These are phyloP conservation scores for Micractinium sp. DNA, from an alignment of 139 green algal genomes.

Conservation along the genomic window DNA sequence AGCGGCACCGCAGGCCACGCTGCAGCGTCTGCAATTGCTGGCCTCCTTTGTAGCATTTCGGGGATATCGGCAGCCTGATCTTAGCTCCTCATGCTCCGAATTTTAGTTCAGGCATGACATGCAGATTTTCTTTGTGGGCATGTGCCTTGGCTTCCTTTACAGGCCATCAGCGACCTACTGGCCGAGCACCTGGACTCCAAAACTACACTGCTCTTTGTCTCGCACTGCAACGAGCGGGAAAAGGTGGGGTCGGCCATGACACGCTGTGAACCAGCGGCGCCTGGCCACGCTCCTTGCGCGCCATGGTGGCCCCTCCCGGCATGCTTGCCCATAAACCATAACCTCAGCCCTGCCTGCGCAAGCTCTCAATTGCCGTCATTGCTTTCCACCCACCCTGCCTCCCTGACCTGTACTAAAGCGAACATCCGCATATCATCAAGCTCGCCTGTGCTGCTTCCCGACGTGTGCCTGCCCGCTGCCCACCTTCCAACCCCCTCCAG, in stretches of 20 bases:
- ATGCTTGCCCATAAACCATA: not conserved
- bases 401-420: too few relatives aligned
- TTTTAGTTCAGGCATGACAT: not conserved
- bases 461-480: not conserved
- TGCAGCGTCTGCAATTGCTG: not conserved
- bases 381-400: too few relatives aligned
- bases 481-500: not conserved
- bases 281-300: not conserved
- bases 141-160: not conserved
- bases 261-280: not conserved
- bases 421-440: too few relatives aligned
- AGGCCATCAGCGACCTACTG: slow-evolving; percentile 51
- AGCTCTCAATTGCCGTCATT: too few relatives aligned
- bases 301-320: not conserved
- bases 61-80: too few relatives aligned
- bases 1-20: too few relatives aligned
- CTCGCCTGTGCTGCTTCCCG: too few relatives aligned
- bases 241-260: not conserved
- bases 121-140: not conserved
- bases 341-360: too few relatives aligned
- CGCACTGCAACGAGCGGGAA: slow-evolving; percentile 45
- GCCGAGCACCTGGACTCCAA: slow-evolving; percentile 36
- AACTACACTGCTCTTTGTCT: slow-evolving; percentile 52
- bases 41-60: too few relatives aligned
- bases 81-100: too few relatives aligned